These are phyloP conservation scores for Petunia axillaris DNA, from an alignment of 257 asterid genomes.

Conservation along the genomic window DNA sequence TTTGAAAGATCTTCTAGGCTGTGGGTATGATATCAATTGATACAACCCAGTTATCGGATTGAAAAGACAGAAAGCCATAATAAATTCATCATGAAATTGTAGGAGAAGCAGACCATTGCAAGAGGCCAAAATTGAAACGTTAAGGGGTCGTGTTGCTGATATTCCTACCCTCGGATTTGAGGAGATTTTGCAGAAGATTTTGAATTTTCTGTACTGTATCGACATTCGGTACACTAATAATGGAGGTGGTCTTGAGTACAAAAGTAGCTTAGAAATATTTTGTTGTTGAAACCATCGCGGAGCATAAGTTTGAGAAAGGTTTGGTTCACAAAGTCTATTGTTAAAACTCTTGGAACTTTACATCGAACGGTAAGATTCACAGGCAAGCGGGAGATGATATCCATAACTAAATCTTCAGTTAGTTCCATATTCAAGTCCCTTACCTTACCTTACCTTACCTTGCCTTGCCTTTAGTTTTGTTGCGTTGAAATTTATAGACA, in stretches of 20 bases:
- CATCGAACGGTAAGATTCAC: conserved; percentile 17
- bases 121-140: not conserved
- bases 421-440: not conserved
- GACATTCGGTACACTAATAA: not conserved
- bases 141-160: not conserved
- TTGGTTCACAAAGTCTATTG: not conserved
- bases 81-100: not conserved
- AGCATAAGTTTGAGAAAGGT: not conserved
- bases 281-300: not conserved
- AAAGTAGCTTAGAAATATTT: not conserved
- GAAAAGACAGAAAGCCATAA: not conserved
- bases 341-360: conserved; percentile 12
- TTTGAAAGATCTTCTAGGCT: not conserved
- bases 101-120: conserved; percentile 18
- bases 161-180: not conserved
- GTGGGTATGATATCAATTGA: not conserved
- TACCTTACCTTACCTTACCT: too few species aligned
- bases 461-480: too few species aligned
- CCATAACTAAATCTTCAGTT: not conserved
- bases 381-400: conserved; percentile 5
- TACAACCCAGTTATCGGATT: not conserved
- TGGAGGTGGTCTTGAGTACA: not conserved
- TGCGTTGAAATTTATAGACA: too few species aligned
- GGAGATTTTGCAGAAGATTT: not conserved
- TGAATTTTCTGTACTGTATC: not conserved